These are phyloP conservation scores for Tulasnella sp. DNA, from an alignment of 768 basidiomycete genomes.

Conservation along the genomic window DNA sequence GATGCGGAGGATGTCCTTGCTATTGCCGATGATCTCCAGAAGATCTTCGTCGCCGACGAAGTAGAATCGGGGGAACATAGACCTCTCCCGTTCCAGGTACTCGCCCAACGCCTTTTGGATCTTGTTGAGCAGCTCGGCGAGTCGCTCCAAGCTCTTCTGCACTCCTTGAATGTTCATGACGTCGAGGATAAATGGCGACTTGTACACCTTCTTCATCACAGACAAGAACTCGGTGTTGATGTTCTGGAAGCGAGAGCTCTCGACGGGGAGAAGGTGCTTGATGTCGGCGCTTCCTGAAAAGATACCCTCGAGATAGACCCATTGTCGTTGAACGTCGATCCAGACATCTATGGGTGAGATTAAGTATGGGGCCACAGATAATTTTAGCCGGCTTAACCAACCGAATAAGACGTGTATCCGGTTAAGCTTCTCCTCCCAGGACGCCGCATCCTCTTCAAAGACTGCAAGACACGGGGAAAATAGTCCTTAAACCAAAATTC, in stretches of 20 bases:
- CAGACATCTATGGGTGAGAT: constrained; percentile 63
- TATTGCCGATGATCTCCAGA: constrained; percentile 98
- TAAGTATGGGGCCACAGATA: background rate
- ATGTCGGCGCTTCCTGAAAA: constrained; percentile 99
- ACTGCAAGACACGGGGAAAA: constrained; percentile 37
- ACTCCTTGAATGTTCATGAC: constrained; percentile 93
- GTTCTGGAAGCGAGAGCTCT: constrained; percentile 94
- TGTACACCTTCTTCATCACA: constrained; percentile 99
- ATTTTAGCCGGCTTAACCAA: constrained; percentile 27
- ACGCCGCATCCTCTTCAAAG: constrained; percentile 84
- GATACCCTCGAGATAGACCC: constrained; percentile 99
- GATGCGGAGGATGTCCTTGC: constrained; percentile 94
- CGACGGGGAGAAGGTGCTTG: constrained; percentile 95
- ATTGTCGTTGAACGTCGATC: constrained; percentile 99
- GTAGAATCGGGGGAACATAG: constrained; percentile 98
- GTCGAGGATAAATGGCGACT: constrained; percentile 93
- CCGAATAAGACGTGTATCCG: constrained; percentile 94
- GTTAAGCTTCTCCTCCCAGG: constrained; percentile 96
- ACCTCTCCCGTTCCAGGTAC: constrained; percentile 93
- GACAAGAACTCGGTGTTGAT: constrained; percentile 97
- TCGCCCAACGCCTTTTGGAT: constrained; percentile 99
- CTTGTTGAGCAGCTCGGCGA: constrained; percentile 92
- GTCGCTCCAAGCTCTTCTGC: constrained; percentile 93
- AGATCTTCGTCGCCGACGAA: constrained; percentile 99
- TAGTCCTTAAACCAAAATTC: constrained; percentile 36